Evolutionary conservation across 2,329 filamentous ascomycete genomes (phyloP).

Genomic region (Aspergillus ochraceoroseus): DNA sequence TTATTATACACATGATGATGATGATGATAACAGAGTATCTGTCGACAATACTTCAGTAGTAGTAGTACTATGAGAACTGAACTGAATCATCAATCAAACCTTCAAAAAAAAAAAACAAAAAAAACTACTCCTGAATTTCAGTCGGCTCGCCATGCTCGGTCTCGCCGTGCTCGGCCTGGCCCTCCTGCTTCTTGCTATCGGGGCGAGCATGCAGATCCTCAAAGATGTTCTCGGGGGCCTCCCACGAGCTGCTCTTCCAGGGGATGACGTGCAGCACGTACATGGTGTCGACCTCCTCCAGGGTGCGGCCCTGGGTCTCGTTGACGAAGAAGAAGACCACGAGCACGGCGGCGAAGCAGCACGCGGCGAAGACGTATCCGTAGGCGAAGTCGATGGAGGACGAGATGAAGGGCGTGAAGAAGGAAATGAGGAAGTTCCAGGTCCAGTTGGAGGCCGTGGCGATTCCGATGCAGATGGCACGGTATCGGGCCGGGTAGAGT

Average conservation of each 20-base stretch:
- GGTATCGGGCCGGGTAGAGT: conserved; percentile 47
- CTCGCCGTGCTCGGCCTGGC: conserved; percentile 5
- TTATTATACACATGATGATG: too few species aligned
- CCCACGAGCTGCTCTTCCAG: conserved; percentile 55
- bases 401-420: conserved; percentile 78
- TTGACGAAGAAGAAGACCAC: conserved; percentile 74
- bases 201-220: conserved; percentile 25
- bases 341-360: conserved; percentile 60
- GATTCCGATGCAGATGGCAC: conserved; percentile 71
- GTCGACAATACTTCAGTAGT: too few species aligned
- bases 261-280: conserved; percentile 63
- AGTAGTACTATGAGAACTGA: too few species aligned
- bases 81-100: too few species aligned
- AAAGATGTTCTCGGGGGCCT: conserved; percentile 33
- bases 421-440: conserved; percentile 70
- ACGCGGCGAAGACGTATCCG: conserved; percentile 72
- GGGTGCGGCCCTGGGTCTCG: conserved; percentile 65
- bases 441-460: conserved; percentile 74
- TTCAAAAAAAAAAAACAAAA: too few species aligned
- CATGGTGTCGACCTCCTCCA: conserved; percentile 78
- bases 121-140: conserved; percentile 23
- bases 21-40: too few species aligned
- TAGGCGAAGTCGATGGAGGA: conserved; percentile 67
- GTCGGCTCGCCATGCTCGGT: conserved; percentile 21
- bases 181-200: conserved; percentile 9